Percentiles rank a stretch among this genome's conserved stretches.
These are phyloP conservation scores for Candida gorgasii DNA, from an alignment of 805 yeast genomes.

Conservation along the genomic window DNA sequence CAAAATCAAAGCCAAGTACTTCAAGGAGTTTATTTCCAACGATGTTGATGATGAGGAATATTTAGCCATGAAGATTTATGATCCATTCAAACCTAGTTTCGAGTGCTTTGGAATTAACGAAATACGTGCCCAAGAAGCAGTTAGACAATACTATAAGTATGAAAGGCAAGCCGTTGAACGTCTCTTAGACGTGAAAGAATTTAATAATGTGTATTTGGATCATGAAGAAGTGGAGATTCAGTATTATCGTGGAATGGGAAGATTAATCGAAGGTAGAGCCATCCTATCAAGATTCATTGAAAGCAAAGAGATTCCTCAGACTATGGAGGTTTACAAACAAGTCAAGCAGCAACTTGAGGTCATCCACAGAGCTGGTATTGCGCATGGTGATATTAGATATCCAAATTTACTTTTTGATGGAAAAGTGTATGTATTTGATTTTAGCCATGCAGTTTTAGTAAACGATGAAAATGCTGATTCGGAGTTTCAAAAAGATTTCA, in stretches of 20 bases:
- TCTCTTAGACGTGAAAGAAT: not conserved
- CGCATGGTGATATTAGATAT: not conserved
- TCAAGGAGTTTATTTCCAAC: not conserved
- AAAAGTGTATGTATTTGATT: conserved; percentile 3
- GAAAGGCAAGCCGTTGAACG: not conserved
- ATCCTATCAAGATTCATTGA: not conserved
- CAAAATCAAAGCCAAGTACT: conserved; percentile 2
- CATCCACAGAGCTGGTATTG: not conserved
- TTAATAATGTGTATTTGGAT: not conserved
- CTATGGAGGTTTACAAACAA: not conserved
- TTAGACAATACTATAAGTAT: not conserved
- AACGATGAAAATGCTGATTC: no score
- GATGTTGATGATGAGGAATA: conserved; percentile 1
- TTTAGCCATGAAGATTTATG: conserved; percentile 4
- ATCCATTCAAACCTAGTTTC: not conserved
- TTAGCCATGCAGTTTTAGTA: conserved; percentile 4
- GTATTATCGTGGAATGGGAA: not conserved
- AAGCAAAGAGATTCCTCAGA: not conserved
- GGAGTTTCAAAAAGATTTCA: no score
- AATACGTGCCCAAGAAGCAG: not conserved
- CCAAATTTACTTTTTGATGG: not conserved
- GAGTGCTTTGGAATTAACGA: not conserved
- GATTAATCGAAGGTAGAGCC: not conserved
- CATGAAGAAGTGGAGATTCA: not conserved
- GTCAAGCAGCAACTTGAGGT: not conserved